Percentiles rank a stretch among this genome's conserved stretches.
Conservation (phyloP, 2,329 filamentous ascomycete species). For the Trichoderma semiorbis region DNA sequence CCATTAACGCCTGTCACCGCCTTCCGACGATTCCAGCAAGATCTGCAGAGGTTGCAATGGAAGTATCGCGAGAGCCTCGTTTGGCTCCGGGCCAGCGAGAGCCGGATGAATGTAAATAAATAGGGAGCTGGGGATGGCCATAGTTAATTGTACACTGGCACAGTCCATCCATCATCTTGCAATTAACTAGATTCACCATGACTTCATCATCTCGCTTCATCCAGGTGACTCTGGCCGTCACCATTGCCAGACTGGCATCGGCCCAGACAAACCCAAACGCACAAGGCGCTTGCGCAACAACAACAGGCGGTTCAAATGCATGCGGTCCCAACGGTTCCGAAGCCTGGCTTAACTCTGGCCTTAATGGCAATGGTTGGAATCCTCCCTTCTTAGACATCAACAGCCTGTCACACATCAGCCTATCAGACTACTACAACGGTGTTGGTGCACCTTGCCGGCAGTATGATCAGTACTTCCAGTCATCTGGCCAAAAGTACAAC, state of each 20-base stretch:
- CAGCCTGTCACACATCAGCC: not conserved
- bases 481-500: not conserved
- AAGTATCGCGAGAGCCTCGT: not conserved
- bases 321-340: not conserved
- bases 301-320: not conserved
- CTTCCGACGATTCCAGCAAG: not conserved
- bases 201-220: not conserved
- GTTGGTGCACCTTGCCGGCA: not conserved
- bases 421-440: not conserved
- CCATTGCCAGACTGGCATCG: not conserved
- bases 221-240: not conserved
- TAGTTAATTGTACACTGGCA: not conserved
- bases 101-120: not conserved
- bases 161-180: not conserved
- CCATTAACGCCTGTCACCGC: not conserved
- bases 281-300: not conserved
- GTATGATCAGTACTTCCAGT: not conserved
- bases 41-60: not conserved
- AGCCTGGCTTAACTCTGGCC: not conserved
- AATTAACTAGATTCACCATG: not conserved
- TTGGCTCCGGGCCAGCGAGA: not conserved
- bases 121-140: not conserved
- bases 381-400: not conserved
- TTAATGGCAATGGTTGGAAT: not conserved
- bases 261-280: not conserved